Evolutionary conservation across 2,329 filamentous ascomycete genomes (phyloP), one percentile per base, ranked within the genome.

Genomic region (Paracoccidioides brasiliensis): DNA sequence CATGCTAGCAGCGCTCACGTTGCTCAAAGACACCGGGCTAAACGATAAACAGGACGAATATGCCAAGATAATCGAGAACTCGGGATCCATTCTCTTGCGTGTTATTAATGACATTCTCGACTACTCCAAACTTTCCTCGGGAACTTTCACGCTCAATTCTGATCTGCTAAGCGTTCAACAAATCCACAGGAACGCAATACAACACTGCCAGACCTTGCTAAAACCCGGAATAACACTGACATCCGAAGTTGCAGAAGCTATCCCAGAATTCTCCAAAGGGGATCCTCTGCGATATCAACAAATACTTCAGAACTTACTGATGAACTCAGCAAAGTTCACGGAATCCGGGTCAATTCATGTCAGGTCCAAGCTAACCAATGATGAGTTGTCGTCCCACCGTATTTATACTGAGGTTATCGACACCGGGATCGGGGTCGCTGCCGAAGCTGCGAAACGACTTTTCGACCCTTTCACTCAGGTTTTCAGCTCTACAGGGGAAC

Each of bases 91-190:
- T 2, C 70, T 84, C 28, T 67, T 84, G 15, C 78, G 80, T 59
- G 76, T 84, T 51, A 83, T 84, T 64, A 83, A 84, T 62, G 80
- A 83, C 58, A 81, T 85, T 48, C 72, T 84, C n/a, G 81, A 85
- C 67, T 84, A 82, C 62, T 83, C 81, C 8, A 84, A 83, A 60
- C 71, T 83, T 5, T 76, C 78, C 0, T 80, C 80, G 0, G 79
- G 80, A n/a, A 76, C 73, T 40, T 81, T 84, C 57, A 78, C 79
- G 2, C 72, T 84, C 54, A 77, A 72, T 50, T 66, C 77, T 12
- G 78, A 80, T 60, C 68, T 77, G 37, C 68, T 83, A 56, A 72
- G 74, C 59, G 68, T 83, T 44, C 62, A 65, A 42, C 63, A 61
- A n/a, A 62, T 72, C 53, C 66, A 79, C 14, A 69, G 69, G 1